phyloP scores from a whole-genome alignment of 1,139 yeast genomes.

The Geotrichum bryndzae region DNA sequence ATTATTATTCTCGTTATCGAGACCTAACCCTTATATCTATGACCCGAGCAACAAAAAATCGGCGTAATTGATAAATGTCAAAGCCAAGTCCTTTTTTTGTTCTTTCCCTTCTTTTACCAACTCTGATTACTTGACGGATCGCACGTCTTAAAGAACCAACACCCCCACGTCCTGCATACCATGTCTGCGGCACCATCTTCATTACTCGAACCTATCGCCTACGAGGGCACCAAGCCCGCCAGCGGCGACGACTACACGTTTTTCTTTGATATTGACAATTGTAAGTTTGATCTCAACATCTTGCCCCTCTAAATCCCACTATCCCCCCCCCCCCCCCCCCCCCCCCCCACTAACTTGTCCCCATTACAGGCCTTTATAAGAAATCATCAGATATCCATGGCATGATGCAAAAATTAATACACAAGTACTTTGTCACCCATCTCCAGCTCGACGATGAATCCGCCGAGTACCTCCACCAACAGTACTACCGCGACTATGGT shows the following conservation, averaged over 20 bases:
- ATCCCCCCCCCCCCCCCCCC: neutral
- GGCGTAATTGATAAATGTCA: no score
- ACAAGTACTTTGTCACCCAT: slow-evolving; percentile 64
- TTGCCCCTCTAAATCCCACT: no score
- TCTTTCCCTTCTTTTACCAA: no score
- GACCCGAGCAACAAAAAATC: no score
- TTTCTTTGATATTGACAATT: slow-evolving; percentile 89
- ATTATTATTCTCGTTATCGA: no score
- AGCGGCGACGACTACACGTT: slow-evolving; percentile 43
- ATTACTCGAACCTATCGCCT: neutral
- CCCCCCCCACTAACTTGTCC: slow-evolving; percentile 2
- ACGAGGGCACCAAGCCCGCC: slow-evolving; percentile 14
- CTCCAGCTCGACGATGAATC: slow-evolving; percentile 61
- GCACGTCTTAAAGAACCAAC: no score
- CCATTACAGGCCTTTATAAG: slow-evolving; percentile 47
- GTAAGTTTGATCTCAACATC: slow-evolving; percentile 33
- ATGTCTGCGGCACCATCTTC: neutral
- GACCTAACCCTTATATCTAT: no score
- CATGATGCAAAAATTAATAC: slow-evolving; percentile 81
- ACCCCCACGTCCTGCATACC: no score
- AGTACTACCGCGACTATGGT: slow-evolving; percentile 82
- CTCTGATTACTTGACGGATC: no score
- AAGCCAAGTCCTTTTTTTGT: no score
- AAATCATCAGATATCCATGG: slow-evolving; percentile 73
- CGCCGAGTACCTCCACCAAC: slow-evolving; percentile 65